Conservation (phyloP, 2,329 filamentous ascomycete species). For the Fonsecaea pedrosoi region DNA sequence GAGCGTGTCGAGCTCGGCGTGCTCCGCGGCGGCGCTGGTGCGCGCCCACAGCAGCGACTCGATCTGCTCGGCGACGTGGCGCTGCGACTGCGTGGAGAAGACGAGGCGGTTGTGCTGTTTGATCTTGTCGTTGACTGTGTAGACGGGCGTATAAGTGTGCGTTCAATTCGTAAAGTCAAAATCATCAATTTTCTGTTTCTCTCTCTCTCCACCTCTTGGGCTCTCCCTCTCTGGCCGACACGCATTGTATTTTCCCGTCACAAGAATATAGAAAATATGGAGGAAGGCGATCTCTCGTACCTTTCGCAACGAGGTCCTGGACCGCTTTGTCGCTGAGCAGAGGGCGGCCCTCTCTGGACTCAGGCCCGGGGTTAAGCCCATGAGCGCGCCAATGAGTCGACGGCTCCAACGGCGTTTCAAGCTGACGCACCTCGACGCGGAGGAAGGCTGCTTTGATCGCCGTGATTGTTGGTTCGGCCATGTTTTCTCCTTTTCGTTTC, state of each 20-base stretch:
- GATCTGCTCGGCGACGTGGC: constrained; percentile 63
- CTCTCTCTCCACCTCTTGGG: too few species aligned
- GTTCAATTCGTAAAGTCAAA: neutral
- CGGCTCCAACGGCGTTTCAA: constrained; percentile 57
- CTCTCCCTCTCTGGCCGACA: too few species aligned
- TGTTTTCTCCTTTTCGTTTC: neutral
- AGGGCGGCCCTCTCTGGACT: constrained; percentile 51
- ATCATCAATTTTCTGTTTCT: neutral
- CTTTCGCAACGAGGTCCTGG: constrained; percentile 59
- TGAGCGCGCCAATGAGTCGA: constrained; percentile 53
- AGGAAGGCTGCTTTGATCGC: constrained; percentile 61
- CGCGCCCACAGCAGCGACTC: constrained; percentile 62
- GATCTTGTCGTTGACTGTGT: constrained; percentile 57
- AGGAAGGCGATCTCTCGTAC: constrained; percentile 48
- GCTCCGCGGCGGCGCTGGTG: constrained; percentile 46
- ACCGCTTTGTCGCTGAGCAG: constrained; percentile 55
- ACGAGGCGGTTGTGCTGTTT: constrained; percentile 61
- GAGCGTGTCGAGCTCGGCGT: constrained; percentile 26
- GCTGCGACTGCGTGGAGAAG: constrained; percentile 61
- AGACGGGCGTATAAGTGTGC: too few species aligned
- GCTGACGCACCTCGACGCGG: constrained; percentile 58
- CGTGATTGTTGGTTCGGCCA: constrained; percentile 51
- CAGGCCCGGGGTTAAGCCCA: constrained; percentile 44
- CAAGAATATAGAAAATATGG: too few species aligned
- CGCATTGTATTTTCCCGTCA: too few species aligned